phyloP scores from a whole-genome alignment of 1,284 basidiomycete species.

The Trametes polyzona region DNA sequence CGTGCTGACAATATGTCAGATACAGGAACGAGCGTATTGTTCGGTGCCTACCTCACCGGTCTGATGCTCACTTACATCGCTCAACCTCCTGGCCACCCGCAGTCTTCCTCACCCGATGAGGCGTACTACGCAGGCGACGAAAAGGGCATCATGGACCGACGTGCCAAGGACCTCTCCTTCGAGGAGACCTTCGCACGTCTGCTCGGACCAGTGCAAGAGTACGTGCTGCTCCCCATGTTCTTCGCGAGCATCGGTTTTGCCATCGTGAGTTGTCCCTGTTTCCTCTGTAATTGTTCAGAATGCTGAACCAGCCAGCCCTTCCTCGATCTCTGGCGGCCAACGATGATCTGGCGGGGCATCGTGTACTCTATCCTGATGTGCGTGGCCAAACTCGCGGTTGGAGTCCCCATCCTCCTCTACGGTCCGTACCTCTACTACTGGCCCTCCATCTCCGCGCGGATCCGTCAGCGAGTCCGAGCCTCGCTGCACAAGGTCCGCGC shows the following conservation, averaged over 20 bases:
- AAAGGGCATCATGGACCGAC: background rate
- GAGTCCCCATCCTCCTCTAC: conserved; percentile 30
- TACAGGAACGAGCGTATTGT: conserved; percentile 33
- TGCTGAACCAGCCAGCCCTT: conserved; percentile 41
- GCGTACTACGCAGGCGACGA: background rate
- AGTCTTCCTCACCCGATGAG: background rate
- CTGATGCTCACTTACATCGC: conserved; percentile 28
- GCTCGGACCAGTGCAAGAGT: conserved; percentile 39
- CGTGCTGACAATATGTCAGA: too few species aligned
- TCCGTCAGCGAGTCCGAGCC: background rate
- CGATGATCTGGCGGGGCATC: conserved; percentile 54
- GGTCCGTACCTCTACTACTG: background rate
- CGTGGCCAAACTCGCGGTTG: conserved; percentile 44
- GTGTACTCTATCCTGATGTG: conserved; percentile 53
- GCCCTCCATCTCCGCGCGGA: background rate
- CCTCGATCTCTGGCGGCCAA: conserved; percentile 47
- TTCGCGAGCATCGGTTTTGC: conserved; percentile 58
- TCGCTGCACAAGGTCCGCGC: background rate
- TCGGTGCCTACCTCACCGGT: conserved; percentile 36
- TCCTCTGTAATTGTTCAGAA: too few species aligned
- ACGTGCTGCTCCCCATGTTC: conserved; percentile 54
- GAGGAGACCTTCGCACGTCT: conserved; percentile 33
- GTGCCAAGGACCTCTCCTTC: conserved; percentile 24
- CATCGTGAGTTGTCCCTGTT: conserved; percentile 43
- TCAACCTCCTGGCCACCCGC: conserved; percentile 17